Evolutionary conservation across 1,284 basidiomycete species (phyloP).

Genomic region (Acaromyces ingoldii): DNA sequence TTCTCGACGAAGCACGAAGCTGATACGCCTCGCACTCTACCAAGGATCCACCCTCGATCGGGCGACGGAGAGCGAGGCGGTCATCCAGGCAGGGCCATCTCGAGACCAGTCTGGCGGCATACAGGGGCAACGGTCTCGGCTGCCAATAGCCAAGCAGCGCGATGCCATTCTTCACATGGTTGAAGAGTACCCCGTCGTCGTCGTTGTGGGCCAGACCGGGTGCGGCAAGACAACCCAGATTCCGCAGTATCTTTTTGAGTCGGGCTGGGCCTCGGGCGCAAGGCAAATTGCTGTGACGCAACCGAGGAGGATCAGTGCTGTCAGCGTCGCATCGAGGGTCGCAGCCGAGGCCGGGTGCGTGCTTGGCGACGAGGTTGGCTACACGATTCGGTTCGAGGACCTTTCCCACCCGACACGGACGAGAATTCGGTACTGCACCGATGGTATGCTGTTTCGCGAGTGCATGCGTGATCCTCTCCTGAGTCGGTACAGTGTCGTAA

Average conservation of each 20-base stretch:
- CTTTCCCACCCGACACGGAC: slow-evolving; percentile 43
- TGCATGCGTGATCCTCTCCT: slow-evolving; percentile 40
- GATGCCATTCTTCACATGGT: slow-evolving; percentile 74
- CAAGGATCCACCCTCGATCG: slow-evolving; percentile 72
- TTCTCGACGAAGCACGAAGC: no score
- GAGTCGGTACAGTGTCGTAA: slow-evolving; percentile 48
- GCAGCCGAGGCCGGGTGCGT: slow-evolving; percentile 46
- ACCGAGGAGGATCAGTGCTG: slow-evolving; percentile 50
- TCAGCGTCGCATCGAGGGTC: slow-evolving; percentile 51
- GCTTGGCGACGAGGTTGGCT: slow-evolving; percentile 74
- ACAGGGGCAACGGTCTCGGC: slow-evolving; percentile 67
- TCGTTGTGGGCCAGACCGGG: slow-evolving; percentile 57
- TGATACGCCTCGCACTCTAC: no score
- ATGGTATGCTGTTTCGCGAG: slow-evolving; percentile 41
- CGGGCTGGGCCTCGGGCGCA: slow-evolving; percentile 55
- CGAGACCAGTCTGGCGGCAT: slow-evolving; percentile 55
- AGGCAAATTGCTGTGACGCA: slow-evolving; percentile 50
- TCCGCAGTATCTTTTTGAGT: slow-evolving; percentile 86
- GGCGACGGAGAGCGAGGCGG: slow-evolving; percentile 65
- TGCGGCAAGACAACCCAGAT: slow-evolving; percentile 58
- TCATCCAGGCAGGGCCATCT: slow-evolving; percentile 2
- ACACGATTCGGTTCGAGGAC: slow-evolving; percentile 54
- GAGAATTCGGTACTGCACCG: slow-evolving; percentile 47
- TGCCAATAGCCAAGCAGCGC: slow-evolving; percentile 84
- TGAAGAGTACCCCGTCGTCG: slow-evolving; percentile 74